These are phyloP conservation scores for Yamadazyma friedrichii DNA, from an alignment of 1,139 yeast species.

Conservation along the genomic window DNA sequence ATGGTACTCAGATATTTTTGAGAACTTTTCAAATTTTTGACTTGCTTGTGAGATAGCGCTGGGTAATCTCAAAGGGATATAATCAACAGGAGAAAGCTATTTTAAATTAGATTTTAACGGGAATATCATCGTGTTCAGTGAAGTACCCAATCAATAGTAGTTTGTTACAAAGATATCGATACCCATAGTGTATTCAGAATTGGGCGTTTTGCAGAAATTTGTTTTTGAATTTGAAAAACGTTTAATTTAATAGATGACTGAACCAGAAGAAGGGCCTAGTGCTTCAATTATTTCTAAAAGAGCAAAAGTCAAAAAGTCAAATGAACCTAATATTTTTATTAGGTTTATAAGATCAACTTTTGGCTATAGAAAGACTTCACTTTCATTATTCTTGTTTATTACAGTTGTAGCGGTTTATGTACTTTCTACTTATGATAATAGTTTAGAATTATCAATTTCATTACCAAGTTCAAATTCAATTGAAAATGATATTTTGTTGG, in stretches of 20 bases:
- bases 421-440: slow-evolving; percentile 31
- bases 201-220: no score
- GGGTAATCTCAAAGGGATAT: neutral
- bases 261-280: slow-evolving; percentile 7
- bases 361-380: slow-evolving; percentile 61
- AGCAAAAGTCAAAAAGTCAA: neutral
- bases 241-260: slow-evolving; percentile 8
- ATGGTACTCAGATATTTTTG: slow-evolving; percentile 29
- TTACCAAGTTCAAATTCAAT: slow-evolving; percentile 43
- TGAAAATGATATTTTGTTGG: slow-evolving; percentile 31
- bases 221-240: neutral
- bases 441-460: slow-evolving; percentile 34
- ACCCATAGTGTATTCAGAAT: no score
- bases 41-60: neutral
- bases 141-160: no score
- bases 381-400: slow-evolving; percentile 48
- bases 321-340: slow-evolving; percentile 14
- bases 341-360: slow-evolving; percentile 31
- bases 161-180: no score
- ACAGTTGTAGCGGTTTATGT: slow-evolving; percentile 37
- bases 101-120: no score
- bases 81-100: neutral
- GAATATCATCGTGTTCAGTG: no score
- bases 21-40: slow-evolving; percentile 18
- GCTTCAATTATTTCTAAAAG: slow-evolving; percentile 6